A percentile compares a stretch with the other conserved stretches of the same genome.
These are phyloP conservation scores for Boletus semigastroideus DNA, from an alignment of 1,284 basidiomycete species.

Conservation along the genomic window DNA sequence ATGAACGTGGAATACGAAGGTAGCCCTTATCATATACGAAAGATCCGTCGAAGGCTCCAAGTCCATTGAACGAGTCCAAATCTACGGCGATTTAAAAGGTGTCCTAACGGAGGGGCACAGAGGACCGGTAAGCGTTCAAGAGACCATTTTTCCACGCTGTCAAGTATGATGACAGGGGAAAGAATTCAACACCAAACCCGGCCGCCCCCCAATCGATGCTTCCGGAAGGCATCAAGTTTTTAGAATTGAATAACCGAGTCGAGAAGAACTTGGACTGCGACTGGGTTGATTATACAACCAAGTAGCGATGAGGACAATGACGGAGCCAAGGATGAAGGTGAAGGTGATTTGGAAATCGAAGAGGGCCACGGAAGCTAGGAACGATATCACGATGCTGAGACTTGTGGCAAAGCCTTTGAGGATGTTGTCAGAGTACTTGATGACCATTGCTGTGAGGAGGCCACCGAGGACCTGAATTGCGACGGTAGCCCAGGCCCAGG, in stretches of 20 bases:
- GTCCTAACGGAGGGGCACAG: conserved; percentile 20
- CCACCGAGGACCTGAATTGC: conserved; percentile 88
- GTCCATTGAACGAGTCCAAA: conserved; percentile 30
- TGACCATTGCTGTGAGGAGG: conserved; percentile 84
- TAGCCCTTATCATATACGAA: conserved; percentile 23
- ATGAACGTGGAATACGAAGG: conserved; percentile 12
- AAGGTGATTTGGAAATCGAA: conserved; percentile 88
- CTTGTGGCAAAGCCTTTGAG: conserved; percentile 94
- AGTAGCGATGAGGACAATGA: conserved; percentile 82
- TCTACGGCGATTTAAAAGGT: conserved; percentile 21
- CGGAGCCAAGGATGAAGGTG: conserved; percentile 80
- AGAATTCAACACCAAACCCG: background rate
- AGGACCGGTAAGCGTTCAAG: conserved; percentile 18
- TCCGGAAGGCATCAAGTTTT: conserved; percentile 22
- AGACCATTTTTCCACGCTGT: conserved; percentile 4
- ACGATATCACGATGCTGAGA: conserved; percentile 90
- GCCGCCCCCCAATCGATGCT: background rate
- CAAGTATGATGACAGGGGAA: conserved; percentile 7
- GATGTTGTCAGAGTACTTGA: conserved; percentile 88
- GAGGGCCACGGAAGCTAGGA: conserved; percentile 84
- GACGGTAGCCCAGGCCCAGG: conserved; percentile 92
- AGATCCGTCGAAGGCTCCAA: conserved; percentile 17
- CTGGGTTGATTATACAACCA: conserved; percentile 85
- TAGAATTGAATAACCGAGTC: conserved; percentile 29
- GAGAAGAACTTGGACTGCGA: conserved; percentile 29